phyloP scores from a whole-genome alignment of 2,329 filamentous ascomycete species.

The Nothomitra cinnamomea region DNA sequence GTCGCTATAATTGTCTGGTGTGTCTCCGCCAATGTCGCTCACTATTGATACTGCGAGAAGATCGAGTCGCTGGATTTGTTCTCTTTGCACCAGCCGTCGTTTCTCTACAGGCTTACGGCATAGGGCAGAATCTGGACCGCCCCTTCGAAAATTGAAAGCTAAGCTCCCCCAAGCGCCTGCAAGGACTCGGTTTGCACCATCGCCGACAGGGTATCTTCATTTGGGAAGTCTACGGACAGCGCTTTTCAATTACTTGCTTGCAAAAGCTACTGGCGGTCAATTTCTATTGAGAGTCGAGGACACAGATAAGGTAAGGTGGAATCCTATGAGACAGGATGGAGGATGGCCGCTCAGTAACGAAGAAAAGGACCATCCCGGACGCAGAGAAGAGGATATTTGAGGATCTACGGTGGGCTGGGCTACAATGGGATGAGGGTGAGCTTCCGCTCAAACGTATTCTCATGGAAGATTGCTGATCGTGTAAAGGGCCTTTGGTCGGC shows the following conservation, averaged over 20 bases:
- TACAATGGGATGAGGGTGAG: conserved; percentile 82
- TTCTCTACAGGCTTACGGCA: neutral
- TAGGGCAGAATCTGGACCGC: conserved; percentile 9
- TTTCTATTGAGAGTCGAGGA: conserved; percentile 89
- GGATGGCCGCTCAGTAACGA: conserved; percentile 19
- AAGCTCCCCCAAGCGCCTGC: conserved; percentile 39
- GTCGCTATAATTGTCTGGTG: neutral
- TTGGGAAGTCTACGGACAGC: conserved; percentile 83
- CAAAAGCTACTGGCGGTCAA: conserved; percentile 70
- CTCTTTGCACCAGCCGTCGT: neutral
- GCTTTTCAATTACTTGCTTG: conserved; percentile 88
- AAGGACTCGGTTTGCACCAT: conserved; percentile 82
- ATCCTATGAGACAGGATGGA: conserved; percentile 7
- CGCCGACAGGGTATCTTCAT: conserved; percentile 86
- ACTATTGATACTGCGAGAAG: neutral
- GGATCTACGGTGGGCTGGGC: conserved; percentile 74
- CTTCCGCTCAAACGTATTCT: neutral
- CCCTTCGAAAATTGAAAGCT: conserved; percentile 4
- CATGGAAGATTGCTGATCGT: conserved; percentile 5
- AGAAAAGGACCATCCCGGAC: conserved; percentile 67
- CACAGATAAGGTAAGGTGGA: conserved; percentile 59
- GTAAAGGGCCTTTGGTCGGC: conserved; percentile 55
- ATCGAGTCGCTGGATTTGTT: conserved; percentile 1
- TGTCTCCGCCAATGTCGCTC: conserved; percentile 1
- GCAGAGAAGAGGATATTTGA: conserved; percentile 62